These are phyloP conservation scores for Prototheca wickerhamii DNA, from an alignment of 163 green algal species.

Conservation along the genomic window DNA sequence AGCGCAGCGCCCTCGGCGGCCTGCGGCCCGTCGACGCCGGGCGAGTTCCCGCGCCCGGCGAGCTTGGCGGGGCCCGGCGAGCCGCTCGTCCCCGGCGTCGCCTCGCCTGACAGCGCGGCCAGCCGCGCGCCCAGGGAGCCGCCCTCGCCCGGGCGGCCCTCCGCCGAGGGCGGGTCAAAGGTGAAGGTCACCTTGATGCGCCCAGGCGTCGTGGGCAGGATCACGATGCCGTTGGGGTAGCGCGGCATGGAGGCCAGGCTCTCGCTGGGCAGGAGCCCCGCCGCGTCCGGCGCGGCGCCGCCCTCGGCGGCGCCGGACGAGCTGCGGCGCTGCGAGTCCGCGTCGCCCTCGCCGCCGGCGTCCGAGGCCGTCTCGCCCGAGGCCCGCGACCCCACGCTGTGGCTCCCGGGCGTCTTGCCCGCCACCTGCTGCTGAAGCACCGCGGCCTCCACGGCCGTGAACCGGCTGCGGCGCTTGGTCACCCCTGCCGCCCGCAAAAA, in stretches of 20 bases:
- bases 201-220: slow-evolving; percentile 16
- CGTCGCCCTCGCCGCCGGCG: neutral
- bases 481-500: slow-evolving; percentile 54
- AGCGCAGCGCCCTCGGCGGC: neutral
- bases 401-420: neutral
- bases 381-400: neutral
- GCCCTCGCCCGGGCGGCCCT: neutral
- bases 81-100: neutral
- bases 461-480: slow-evolving; percentile 43
- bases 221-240: slow-evolving; percentile 1
- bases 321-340: neutral
- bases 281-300: neutral
- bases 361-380: neutral
- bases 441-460: slow-evolving; percentile 35
- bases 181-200: slow-evolving; percentile 9
- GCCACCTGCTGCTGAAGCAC: neutral
- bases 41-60: neutral
- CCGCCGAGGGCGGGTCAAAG: neutral
- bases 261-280: neutral
- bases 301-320: neutral
- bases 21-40: neutral
- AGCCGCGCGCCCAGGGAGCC: no score
- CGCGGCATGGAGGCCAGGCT: neutral
- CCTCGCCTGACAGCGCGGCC: neutral
- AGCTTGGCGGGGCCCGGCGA: neutral